Base-by-base conservation (phyloP, 2,329 filamentous ascomycete genomes). In the Nothophaeocryptopus gaeumannii region DNA sequence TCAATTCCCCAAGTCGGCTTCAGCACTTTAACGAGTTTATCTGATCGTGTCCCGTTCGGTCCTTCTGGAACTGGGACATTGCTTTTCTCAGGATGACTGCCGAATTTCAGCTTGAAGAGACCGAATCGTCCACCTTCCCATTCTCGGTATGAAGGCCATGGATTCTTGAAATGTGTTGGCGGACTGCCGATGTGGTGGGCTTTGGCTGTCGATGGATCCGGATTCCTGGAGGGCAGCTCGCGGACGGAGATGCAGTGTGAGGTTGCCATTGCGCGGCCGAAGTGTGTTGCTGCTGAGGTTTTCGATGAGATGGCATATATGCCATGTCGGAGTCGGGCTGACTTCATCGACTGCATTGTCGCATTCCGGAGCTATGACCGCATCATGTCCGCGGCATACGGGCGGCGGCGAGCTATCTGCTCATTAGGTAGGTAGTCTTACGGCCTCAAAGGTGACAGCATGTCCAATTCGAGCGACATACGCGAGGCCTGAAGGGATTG, bases 151-250 rank as follows among this genome's bases (percentile, higher is more conserved):
- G 74, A 78, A 14, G 74, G 71, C 76, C 76, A 78, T 11, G 76
- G 75, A 53, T 78, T 78, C 26, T 62, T 66, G 65, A 78, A 79
- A 13, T 64, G 65, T 1, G 70, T 71, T 5, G 74, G 73, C 4
- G 74, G 74, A 16, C 47, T 66, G 31, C 69, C 71, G 16, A 73
- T 57, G 58, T 77, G 74, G 54, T 77, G 75, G 13, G 64, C 55
- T 45, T 60, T 64, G 8, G 47, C 43, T 7, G 37, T 49, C 2
- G 36, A 31, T 13, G 51, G 55, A 20, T 59, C 47, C n/a, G 58
- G 53, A 15, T 52, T 45, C n/a, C 47, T 47, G 29, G 47, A 48
- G 5, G 37, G 35, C 34, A 52, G 20, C 9, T 29, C n/a, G 12
- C 20, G 39, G 39, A 58, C 38, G 1, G 29, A 38, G 30, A 58